Evolutionary conservation across 2,329 filamentous ascomycete species (phyloP).

Genomic region (Phialophora tarda): DNA sequence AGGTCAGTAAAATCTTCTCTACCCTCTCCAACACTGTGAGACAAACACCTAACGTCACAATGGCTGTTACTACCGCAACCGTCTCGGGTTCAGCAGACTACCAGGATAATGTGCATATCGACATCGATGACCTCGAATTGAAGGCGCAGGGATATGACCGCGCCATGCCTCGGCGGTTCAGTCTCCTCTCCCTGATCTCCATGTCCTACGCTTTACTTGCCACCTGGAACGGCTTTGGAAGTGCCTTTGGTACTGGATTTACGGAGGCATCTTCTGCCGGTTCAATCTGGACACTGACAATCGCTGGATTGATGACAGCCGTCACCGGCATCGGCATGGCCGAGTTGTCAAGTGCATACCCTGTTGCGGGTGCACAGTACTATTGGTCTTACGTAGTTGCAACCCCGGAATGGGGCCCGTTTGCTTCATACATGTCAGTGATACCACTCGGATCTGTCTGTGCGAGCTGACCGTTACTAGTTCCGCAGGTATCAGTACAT

Average conservation of each 20-base stretch:
- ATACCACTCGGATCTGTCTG: neutral
- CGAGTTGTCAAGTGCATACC: constrained; percentile 23
- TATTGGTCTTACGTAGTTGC: constrained; percentile 33
- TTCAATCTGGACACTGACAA: constrained; percentile 28
- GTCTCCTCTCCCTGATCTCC: constrained; percentile 21
- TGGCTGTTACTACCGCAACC: neutral
- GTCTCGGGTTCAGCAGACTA: neutral
- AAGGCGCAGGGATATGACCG: constrained; percentile 24
- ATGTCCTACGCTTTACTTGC: constrained; percentile 29
- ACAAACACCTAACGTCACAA: neutral
- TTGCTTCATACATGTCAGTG: constrained; percentile 30
- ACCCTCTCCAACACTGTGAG: neutral
- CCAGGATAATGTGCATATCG: constrained; percentile 12
- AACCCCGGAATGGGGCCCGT: constrained; percentile 19
- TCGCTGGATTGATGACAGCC: constrained; percentile 26
- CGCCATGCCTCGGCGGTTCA: constrained; percentile 29
- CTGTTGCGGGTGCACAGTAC: constrained; percentile 29
- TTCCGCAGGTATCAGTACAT: constrained; percentile 26
- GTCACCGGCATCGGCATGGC: constrained; percentile 30
- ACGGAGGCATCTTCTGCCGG: constrained; percentile 27
- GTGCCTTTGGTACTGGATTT: constrained; percentile 28
- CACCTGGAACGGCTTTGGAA: constrained; percentile 30
- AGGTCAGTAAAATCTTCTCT: neutral
- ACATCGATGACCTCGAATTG: constrained; percentile 29
- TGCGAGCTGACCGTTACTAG: constrained; percentile 12